Conservation (phyloP, 192 early-diverging fungal genomes). For the Mortierella antarctica region DNA sequence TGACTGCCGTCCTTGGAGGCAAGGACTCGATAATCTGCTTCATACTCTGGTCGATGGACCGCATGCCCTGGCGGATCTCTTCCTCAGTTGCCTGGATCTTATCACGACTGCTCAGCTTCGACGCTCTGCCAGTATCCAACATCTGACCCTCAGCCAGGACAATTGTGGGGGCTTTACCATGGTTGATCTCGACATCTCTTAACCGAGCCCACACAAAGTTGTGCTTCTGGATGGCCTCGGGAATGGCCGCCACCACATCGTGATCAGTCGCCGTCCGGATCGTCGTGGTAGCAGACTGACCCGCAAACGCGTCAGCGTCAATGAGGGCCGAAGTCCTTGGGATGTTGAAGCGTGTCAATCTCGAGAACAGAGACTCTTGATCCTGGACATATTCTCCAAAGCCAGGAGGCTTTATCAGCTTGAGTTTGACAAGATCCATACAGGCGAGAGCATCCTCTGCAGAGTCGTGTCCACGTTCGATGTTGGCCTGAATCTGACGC, state of each 20-base stretch:
- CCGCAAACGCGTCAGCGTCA: slow-evolving; percentile 27
- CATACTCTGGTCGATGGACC: slow-evolving; percentile 50
- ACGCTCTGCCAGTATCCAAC: slow-evolving; percentile 26
- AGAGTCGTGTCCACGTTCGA: slow-evolving; percentile 71
- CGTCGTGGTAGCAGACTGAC: slow-evolving; percentile 31
- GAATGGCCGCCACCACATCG: slow-evolving; percentile 32
- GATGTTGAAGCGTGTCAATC: slow-evolving; percentile 29
- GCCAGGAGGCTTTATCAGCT: slow-evolving; percentile 50
- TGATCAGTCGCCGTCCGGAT: slow-evolving; percentile 32
- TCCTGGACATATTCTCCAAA: slow-evolving; percentile 54
- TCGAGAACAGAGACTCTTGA: slow-evolving; percentile 52
- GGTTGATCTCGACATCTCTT: slow-evolving; percentile 50
- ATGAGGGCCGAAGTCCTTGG: slow-evolving; percentile 32
- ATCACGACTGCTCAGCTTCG: slow-evolving; percentile 38
- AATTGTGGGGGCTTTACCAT: slow-evolving; percentile 25
- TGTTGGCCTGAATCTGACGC: slow-evolving; percentile 65
- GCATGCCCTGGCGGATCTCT: slow-evolving; percentile 29
- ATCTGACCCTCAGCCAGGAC: slow-evolving; percentile 7
- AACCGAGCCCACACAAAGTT: slow-evolving; percentile 48
- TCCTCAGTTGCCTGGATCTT: slow-evolving; percentile 33
- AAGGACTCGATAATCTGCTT: slow-evolving; percentile 36
- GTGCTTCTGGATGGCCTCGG: slow-evolving; percentile 30
- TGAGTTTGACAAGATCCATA: slow-evolving; percentile 72
- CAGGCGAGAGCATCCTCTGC: slow-evolving; percentile 74
- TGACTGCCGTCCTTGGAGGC: slow-evolving; percentile 45